These are phyloP conservation scores for Eleusine indica DNA, from an alignment of 176 grass and related monocot genomes.

Conservation along the genomic window DNA sequence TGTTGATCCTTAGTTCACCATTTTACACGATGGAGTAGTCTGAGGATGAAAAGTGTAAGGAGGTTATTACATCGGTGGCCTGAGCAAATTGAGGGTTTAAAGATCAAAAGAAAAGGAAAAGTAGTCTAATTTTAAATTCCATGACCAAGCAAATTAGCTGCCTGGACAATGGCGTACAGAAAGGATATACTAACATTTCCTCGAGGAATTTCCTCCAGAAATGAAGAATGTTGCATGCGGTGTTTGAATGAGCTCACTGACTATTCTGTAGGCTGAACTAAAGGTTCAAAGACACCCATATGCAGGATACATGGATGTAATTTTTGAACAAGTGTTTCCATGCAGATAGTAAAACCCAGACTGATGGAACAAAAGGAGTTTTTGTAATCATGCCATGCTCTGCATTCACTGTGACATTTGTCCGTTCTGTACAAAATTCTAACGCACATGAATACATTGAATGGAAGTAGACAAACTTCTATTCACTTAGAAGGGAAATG, in stretches of 20 bases:
- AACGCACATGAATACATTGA: neutral
- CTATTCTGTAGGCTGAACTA: neutral
- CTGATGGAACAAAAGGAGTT: neutral
- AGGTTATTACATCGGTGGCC: neutral
- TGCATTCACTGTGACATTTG: neutral
- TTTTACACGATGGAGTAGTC: neutral
- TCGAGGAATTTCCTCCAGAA: neutral
- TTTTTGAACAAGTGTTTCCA: neutral
- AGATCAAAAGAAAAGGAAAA: neutral
- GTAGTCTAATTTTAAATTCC: neutral
- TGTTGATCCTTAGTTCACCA: neutral
- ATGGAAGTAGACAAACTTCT: neutral
- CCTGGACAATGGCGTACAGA: neutral
- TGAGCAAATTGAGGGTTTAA: neutral
- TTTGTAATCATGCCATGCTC: neutral
- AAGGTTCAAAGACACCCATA: neutral
- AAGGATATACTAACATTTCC: neutral
- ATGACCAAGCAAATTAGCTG: neutral
- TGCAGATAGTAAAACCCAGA: slow-evolving; percentile 28
- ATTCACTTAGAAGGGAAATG: neutral
- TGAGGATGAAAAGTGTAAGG: neutral
- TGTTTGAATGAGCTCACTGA: neutral
- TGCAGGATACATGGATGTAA: neutral
- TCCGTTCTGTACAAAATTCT: neutral
- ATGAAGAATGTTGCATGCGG: neutral